Conservation (phyloP, 2,329 filamentous ascomycete genomes). For the Hypoxylon sp. region DNA sequence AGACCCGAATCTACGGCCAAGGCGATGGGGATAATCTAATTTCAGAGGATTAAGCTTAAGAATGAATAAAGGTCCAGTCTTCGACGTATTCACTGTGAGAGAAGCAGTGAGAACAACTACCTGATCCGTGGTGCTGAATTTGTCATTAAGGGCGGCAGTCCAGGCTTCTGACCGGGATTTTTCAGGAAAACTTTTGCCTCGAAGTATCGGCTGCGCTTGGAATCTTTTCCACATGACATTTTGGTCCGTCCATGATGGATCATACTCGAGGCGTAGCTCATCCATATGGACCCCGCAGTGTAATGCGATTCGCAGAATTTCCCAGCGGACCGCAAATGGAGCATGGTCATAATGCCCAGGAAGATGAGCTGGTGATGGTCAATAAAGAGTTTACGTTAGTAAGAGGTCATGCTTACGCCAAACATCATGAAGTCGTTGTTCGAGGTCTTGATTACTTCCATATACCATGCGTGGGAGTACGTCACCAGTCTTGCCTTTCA, state of each 20-base stretch:
- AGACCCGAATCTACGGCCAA: conserved; percentile 69
- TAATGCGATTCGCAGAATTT: conserved; percentile 64
- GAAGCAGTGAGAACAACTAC: conserved; percentile 62
- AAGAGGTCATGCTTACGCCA: conserved; percentile 50
- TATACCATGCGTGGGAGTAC: conserved; percentile 4
- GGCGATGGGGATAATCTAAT: conserved; percentile 65
- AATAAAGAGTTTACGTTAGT: not conserved
- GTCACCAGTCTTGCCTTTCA: not conserved
- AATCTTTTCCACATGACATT: conserved; percentile 60
- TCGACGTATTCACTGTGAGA: conserved; percentile 57
- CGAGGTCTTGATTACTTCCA: conserved; percentile 29
- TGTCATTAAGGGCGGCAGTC: conserved; percentile 58
- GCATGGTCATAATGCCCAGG: conserved; percentile 60
- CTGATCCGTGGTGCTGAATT: conserved; percentile 55
- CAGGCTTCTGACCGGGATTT: conserved; percentile 62
- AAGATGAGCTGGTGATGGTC: conserved; percentile 50
- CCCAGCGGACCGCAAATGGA: conserved; percentile 67
- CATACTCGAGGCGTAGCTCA: conserved; percentile 56
- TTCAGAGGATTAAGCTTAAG: conserved; percentile 65
- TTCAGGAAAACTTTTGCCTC: conserved; percentile 64
- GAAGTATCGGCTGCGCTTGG: conserved; percentile 57
- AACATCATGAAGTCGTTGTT: conserved; percentile 48
- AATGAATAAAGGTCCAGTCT: conserved; percentile 60
- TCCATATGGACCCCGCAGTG: conserved; percentile 62
- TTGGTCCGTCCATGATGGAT: conserved; percentile 62